Evolutionary conservation across 495 filamentous ascomycete species (phyloP), one percentile per base, ranked within the genome.

Genomic region (Neurospora sp.): DNA sequence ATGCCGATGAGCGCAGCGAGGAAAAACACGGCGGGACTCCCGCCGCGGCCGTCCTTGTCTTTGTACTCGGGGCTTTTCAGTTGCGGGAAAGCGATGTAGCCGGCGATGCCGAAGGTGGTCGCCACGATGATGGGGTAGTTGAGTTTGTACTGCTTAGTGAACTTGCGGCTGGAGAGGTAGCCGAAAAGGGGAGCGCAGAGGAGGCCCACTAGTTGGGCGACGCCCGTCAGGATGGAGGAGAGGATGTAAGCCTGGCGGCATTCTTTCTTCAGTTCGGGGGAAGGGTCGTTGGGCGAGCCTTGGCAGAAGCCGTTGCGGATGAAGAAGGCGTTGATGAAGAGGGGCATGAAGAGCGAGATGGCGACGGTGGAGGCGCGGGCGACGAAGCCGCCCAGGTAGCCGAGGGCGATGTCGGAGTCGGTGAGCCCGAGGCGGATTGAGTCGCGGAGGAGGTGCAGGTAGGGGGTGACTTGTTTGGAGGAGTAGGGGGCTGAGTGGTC

Each of bases 311-410:
- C 94, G 69, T 91, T 90, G n/a, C 80, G 82, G 69, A 93, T 90
- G 81, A 95, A 99, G 80, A 93, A 97, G 46, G 90, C 86, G 77
- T 99, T 98, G 73, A 97, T 89, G 74, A 90, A 95, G 5, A 99
- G 86, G 6, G 96, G 96, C 70, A 99, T 90, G 83, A 98, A 99
- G 10, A 97, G 85, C 1, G 93, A 95, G 71, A 98, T 97, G 12
- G 91, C 94, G 54, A 99, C 95, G 0, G 94, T 97, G n/a, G 93
- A 97, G 12, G 96, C 93, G 70, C 96, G 90, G 5, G 96, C 96
- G 1, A 98, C 95, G 75, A 99, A 97, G 18, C 95, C 95, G 72
- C 94, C 96, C 1, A 98, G 82, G 77, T 98, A 99, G 20, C 92
- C 93, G 0, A 98, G 86, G 46, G 90, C 90, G 77, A 99, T 95